Base-by-base conservation (phyloP, 331 rosid species). In the Quercus phellos region DNA sequence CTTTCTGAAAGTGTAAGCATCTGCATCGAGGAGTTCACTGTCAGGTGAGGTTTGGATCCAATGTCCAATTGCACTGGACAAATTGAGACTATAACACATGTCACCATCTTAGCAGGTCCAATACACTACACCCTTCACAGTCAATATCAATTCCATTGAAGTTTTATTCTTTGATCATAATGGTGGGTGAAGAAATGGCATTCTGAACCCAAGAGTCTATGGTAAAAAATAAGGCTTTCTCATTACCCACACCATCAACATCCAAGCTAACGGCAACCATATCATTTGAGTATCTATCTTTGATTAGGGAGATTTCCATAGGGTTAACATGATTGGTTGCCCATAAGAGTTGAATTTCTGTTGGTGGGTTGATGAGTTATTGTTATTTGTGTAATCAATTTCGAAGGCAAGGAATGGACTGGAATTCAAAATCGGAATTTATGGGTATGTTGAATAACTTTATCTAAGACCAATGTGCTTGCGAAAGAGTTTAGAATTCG, bases 311-410 rank as follows among this genome's bases (percentile, higher is more conserved):
- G 38, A 89, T 93, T 67, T 88, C 85, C 26, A 90, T 80, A 2
- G 93, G 89, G 81, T 66, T 67, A 8, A 92, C 93, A 61, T 89
- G 89, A 4, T 78, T 2, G 0, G 89, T 64, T 73, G 89, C 92
- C 95, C 93, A 92, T 14, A 89, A 92, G 86, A 43, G 56, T 90
- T 86, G 78, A 90, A 90, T 0, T 85, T 63, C 96, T 92, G 6
- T 87, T 78, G 34, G 97, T 90, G 51, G 51, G 93, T 82, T 9
- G 92, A 82, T 16, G 89, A 74, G 26, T 81, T 76, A 6, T 85
- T 21, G 30, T 92, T 93, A 0, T 6, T 55, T 55, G 60, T 55
- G 60, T 84, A 92, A 68, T 92, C 96, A 0, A 92, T 90, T 14
- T 90, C 90, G 27, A 92, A 90, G 58, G 90, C 90, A 8, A 43